Evolutionary conservation across 192 early-diverging fungal species (phyloP).

Genomic region (Phycomyces nitens): DNA sequence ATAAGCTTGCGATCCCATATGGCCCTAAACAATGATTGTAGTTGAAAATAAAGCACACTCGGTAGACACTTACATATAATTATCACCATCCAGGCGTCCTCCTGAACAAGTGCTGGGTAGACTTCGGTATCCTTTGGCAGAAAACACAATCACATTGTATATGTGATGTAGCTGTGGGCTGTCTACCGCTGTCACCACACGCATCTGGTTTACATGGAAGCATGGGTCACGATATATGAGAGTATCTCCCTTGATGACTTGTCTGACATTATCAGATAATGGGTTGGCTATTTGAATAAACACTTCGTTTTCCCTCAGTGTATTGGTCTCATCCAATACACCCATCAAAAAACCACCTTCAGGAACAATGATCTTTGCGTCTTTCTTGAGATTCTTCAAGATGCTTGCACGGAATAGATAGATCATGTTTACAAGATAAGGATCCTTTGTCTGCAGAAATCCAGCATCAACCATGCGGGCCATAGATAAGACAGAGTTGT

Average conservation of each 20-base stretch:
- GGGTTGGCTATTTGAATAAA: conserved; percentile 42
- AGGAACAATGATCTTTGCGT: conserved; percentile 49
- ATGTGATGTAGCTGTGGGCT: conserved; percentile 39
- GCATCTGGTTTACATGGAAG: conserved; percentile 53
- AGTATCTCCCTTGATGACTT: conserved; percentile 36
- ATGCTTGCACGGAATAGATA: conserved; percentile 38
- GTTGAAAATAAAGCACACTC: background rate
- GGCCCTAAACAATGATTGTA: conserved; percentile 23
- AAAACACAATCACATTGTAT: conserved; percentile 68
- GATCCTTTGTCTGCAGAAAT: conserved; percentile 42
- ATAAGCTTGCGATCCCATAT: conserved; percentile 52
- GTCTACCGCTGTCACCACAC: conserved; percentile 47
- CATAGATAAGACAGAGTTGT: conserved; percentile 26
- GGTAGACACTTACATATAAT: conserved; percentile 43
- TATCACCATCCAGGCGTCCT: conserved; percentile 70
- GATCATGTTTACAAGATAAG: conserved; percentile 42
- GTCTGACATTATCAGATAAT: conserved; percentile 6
- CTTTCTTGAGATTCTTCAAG: conserved; percentile 43
- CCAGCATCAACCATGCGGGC: conserved; percentile 33
- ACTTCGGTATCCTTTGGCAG: conserved; percentile 53
- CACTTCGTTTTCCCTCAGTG: conserved; percentile 39
- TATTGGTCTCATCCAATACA: conserved; percentile 48
- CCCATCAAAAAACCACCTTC: conserved; percentile 51
- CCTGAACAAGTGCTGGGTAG: conserved; percentile 67
- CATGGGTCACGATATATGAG: conserved; percentile 47